phyloP scores from a whole-genome alignment of 371 early-diverging fungal species.

The Rhizomucor pusillus region DNA sequence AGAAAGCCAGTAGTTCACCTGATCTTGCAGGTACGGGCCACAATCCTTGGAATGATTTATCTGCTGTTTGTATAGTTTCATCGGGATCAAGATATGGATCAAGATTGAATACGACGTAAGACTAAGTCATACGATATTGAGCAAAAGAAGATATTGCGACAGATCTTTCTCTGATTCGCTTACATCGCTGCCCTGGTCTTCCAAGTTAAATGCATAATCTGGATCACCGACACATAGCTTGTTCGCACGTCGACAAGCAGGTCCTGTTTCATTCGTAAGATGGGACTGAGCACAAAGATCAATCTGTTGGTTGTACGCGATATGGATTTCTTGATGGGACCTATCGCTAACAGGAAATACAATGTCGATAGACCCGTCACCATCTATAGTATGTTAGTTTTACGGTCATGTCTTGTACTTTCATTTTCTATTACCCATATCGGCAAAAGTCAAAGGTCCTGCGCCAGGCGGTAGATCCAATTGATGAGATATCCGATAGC shows the following conservation, averaged over 20 bases:
- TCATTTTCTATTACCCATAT: conserved; percentile 51
- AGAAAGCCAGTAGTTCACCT: conserved; percentile 11
- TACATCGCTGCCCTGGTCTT: conserved; percentile 42
- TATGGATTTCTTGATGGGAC: conserved; percentile 63
- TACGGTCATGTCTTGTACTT: not conserved
- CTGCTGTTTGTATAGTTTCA: conserved; percentile 44
- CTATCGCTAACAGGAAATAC: conserved; percentile 68
- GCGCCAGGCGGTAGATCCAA: conserved; percentile 65
- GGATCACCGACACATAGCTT: conserved; percentile 76
- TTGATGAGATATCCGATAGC: conserved; percentile 58
- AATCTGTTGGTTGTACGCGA: conserved; percentile 83
- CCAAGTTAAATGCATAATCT: conserved; percentile 66
- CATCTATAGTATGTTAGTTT: conserved; percentile 48
- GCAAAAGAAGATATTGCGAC: not conserved
- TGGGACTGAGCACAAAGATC: conserved; percentile 64
- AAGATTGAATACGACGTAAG: conserved; percentile 49
- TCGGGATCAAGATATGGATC: conserved; percentile 36
- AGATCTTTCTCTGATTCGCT: not conserved
- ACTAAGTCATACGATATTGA: conserved; percentile 12
- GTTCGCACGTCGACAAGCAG: conserved; percentile 58
- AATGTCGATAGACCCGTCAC: conserved; percentile 86
- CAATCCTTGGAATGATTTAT: conserved; percentile 52
- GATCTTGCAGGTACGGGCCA: conserved; percentile 56
- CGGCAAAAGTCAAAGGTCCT: conserved; percentile 87
- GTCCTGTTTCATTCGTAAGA: conserved; percentile 11